Evolutionary conservation across 805 yeast species (phyloP).

Genomic region (Suhomyces tanzawaensis): DNA sequence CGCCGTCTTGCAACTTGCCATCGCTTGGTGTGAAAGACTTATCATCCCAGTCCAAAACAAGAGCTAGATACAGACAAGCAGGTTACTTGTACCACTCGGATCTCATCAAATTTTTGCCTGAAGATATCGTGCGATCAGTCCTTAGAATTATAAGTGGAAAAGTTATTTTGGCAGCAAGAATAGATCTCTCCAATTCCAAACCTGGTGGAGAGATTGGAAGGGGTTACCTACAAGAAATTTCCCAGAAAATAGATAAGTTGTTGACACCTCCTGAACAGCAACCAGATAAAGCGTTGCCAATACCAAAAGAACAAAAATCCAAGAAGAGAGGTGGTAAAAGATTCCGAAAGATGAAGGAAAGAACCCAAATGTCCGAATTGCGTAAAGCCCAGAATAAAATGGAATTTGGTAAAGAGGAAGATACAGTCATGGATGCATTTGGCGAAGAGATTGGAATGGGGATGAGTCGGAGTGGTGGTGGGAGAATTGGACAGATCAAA

Average conservation of each 20-base stretch:
- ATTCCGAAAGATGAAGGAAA: constrained; percentile 75
- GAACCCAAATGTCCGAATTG: constrained; percentile 75
- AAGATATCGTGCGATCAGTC: constrained; percentile 62
- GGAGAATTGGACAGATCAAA: constrained; percentile 25
- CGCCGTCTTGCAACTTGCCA: constrained; percentile 83
- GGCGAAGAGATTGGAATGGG: constrained; percentile 87
- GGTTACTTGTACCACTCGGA: constrained; percentile 69
- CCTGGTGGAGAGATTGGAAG: constrained; percentile 55
- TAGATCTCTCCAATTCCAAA: constrained; percentile 54
- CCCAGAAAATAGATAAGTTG: constrained; percentile 63
- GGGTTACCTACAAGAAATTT: constrained; percentile 59
- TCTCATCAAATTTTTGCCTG: constrained; percentile 56
- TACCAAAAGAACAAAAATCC: constrained; percentile 71
- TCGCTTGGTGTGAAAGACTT: constrained; percentile 60
- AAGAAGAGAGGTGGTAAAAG: constrained; percentile 86
- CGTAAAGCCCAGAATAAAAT: constrained; percentile 81
- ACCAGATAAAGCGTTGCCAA: constrained; percentile 61
- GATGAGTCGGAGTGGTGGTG: constrained; percentile 46
- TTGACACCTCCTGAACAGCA: constrained; percentile 72
- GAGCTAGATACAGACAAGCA: constrained; percentile 46
- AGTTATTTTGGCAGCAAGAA: constrained; percentile 74
- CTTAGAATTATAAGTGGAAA: constrained; percentile 79
- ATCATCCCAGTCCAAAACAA: constrained; percentile 24
- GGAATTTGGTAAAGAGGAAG: constrained; percentile 77
- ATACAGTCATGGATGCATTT: constrained; percentile 54